Conservation (phyloP, 257 asterid species). For the Ajuga chamaepitys region DNA sequence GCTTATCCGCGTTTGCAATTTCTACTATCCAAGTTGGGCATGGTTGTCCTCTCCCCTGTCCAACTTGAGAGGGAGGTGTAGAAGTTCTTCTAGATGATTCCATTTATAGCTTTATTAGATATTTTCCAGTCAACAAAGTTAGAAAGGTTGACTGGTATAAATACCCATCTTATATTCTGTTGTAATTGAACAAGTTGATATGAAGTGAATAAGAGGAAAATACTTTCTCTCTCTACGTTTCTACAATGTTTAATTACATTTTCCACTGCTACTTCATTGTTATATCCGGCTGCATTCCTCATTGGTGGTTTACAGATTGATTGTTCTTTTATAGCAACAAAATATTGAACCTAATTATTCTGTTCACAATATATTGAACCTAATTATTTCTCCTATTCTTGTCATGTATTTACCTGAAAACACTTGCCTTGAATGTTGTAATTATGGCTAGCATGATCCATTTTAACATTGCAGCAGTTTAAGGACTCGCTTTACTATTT, state of each 20-base stretch:
- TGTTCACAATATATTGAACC: neutral
- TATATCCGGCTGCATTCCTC: neutral
- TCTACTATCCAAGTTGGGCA: too few relatives aligned
- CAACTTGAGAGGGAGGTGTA: too few relatives aligned
- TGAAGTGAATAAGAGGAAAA: too few relatives aligned
- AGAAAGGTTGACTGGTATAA: too few relatives aligned
- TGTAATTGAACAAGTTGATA: too few relatives aligned
- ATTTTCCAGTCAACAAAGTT: too few relatives aligned
- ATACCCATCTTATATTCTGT: too few relatives aligned
- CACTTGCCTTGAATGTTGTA: neutral
- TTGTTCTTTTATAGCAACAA: neutral
- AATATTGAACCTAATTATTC: neutral
- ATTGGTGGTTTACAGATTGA: neutral
- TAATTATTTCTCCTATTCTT: neutral
- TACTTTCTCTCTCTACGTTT: too few relatives aligned
- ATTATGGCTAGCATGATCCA: neutral
- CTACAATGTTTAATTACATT: neutral
- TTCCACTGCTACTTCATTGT: neutral
- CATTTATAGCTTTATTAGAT: too few relatives aligned
- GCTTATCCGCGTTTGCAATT: too few relatives aligned
- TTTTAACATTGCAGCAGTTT: neutral
- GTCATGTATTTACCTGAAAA: neutral
- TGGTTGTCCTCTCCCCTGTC: too few relatives aligned
- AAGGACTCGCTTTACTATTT: neutral
- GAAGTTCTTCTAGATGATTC: too few relatives aligned